These are phyloP conservation scores for Jimgerdemannia lactiflua DNA, from an alignment of 192 early-diverging fungal genomes.

Conservation along the genomic window DNA sequence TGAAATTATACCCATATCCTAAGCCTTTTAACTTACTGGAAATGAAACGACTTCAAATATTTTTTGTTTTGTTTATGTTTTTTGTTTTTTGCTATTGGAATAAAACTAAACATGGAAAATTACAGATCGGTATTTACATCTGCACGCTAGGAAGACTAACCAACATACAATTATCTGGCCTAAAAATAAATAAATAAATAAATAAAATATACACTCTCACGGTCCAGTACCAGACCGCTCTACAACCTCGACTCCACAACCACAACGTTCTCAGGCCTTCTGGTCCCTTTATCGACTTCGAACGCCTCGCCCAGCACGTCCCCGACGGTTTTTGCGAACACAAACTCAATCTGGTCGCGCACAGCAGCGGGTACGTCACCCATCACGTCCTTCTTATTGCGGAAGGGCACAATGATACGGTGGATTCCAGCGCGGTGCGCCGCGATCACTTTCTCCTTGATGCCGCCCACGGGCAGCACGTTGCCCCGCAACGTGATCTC, in stretches of 20 bases:
- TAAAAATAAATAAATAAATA: no score
- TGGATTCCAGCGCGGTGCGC: conserved; percentile 77
- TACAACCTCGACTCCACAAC: background rate
- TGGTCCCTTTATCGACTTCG: conserved; percentile 28
- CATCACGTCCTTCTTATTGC: conserved; percentile 69
- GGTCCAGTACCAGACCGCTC: background rate
- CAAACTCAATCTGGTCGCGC: conserved; percentile 66
- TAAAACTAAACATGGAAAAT: no score
- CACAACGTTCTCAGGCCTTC: background rate
- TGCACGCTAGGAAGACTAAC: no score
- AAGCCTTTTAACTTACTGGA: no score
- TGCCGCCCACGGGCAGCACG: conserved; percentile 81
- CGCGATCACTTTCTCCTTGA: conserved; percentile 85
- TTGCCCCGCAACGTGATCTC: conserved; percentile 82
- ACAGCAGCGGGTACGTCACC: conserved; percentile 70
- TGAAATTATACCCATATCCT: no score
- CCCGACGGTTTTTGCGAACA: conserved; percentile 58
- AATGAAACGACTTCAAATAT: no score
- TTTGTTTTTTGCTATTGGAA: no score
- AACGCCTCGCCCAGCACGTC: conserved; percentile 65
- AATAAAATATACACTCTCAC: background rate
- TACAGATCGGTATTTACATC: no score
- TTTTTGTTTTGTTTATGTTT: no score
- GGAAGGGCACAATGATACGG: conserved; percentile 66
- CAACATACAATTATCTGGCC: no score